Conservation (phyloP, 2,329 filamentous ascomycete genomes). For the Cercospora zeae-maydis region DNA sequence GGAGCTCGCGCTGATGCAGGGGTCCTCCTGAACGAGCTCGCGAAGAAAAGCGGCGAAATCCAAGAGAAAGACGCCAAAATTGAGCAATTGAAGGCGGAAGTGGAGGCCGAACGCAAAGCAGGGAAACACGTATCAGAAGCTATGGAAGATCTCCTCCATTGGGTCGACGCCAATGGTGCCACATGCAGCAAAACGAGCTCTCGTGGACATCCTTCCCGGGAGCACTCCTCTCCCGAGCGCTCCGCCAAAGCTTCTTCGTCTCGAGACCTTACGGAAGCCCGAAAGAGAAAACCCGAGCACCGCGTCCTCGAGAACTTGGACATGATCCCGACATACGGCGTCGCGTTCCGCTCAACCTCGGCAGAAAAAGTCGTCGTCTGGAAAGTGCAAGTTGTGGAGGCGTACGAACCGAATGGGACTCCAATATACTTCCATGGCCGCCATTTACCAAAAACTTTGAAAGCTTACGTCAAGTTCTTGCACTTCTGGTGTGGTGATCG, state of each 20-base stretch:
- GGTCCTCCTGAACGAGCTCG: conserved; percentile 1
- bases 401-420: neutral
- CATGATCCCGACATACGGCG: conserved; percentile 4
- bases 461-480: conserved; percentile 7
- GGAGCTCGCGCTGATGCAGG: conserved; percentile 3
- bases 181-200: neutral
- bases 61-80: conserved; percentile 1
- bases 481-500: conserved; percentile 8
- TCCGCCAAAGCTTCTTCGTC: neutral
- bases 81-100: neutral
- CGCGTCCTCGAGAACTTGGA: neutral
- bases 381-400: conserved; percentile 7
- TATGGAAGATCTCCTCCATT: conserved; percentile 8
- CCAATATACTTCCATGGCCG: conserved; percentile 4
- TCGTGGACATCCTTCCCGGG: neutral
- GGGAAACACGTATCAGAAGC: conserved; percentile 7
- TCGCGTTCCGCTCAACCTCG: neutral
- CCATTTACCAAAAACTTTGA: conserved; percentile 5
- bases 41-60: neutral
- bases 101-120: neutral
- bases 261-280: neutral
- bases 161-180: conserved; percentile 1
- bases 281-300: neutral
- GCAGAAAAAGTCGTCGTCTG: conserved; percentile 1
- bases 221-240: neutral